These are phyloP conservation scores for Fraxinus albicans DNA, from an alignment of 305 asterid species.

Conservation along the genomic window DNA sequence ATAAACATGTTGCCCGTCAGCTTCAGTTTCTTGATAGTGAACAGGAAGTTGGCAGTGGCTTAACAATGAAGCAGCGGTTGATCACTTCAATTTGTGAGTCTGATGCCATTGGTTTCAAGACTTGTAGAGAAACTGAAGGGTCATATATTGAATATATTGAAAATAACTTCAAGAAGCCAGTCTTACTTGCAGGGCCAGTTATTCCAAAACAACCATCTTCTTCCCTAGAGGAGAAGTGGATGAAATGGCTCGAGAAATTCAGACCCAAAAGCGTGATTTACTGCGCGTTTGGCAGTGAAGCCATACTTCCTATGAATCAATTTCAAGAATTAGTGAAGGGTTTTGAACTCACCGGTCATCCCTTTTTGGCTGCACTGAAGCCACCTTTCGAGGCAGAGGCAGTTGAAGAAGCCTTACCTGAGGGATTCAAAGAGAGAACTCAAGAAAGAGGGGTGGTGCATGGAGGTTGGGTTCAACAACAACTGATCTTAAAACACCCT, in stretches of 20 bases:
- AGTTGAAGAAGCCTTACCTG: constrained; percentile 59
- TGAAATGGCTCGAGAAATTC: constrained; percentile 42
- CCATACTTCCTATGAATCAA: constrained; percentile 40
- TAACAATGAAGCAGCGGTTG: constrained; percentile 43
- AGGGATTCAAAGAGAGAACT: constrained; percentile 31
- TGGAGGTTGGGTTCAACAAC: constrained; percentile 73
- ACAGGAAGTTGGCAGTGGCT: constrained; percentile 25
- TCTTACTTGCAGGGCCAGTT: constrained; percentile 57
- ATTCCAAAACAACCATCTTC: constrained; percentile 43
- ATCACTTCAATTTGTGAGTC: constrained; percentile 35
- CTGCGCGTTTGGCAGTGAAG: constrained; percentile 74
- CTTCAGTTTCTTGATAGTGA: constrained; percentile 28
- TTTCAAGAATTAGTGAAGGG: constrained; percentile 69
- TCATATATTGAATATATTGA: constrained; percentile 38
- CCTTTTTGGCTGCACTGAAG: constrained; percentile 62
- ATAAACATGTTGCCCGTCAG: constrained; percentile 42
- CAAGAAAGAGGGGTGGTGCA: neutral
- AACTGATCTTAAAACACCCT: constrained; percentile 56
- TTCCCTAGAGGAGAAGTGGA: constrained; percentile 40
- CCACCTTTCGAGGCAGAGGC: constrained; percentile 50
- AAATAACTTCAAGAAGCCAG: constrained; percentile 42
- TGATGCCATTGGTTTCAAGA: constrained; percentile 58
- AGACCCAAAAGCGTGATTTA: constrained; percentile 41
- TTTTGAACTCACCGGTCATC: constrained; percentile 56
- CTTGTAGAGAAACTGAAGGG: constrained; percentile 64